phyloP scores from a whole-genome alignment of 306 rosid species.

The Biancaea sappan region DNA sequence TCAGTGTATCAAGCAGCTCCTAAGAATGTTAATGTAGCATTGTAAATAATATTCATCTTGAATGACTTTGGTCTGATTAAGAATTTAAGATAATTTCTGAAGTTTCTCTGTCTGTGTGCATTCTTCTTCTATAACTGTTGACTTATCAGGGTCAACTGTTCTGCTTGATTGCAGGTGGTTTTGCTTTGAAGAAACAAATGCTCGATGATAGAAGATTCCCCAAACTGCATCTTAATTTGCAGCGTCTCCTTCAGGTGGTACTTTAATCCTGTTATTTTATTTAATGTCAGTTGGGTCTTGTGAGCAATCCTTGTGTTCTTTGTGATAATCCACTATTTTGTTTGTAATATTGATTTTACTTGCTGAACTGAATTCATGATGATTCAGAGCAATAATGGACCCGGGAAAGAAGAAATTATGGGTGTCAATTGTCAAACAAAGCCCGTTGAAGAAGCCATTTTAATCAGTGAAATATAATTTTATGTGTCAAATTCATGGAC shows the following conservation, averaged over 20 bases:
- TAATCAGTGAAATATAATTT: neutral
- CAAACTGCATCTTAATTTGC: conserved; percentile 88
- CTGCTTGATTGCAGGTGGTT: conserved; percentile 63
- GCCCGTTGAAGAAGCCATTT: neutral
- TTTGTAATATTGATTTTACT: neutral
- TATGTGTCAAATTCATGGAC: neutral
- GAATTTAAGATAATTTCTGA: neutral
- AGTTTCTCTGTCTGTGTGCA: conserved; percentile 26
- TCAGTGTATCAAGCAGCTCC: neutral
- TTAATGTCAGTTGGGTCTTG: neutral
- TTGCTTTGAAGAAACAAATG: conserved; percentile 90
- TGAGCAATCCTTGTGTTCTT: neutral
- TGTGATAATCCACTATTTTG: neutral
- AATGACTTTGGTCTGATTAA: conserved; percentile 19
- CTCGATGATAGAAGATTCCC: conserved; percentile 98
- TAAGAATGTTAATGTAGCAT: conserved; percentile 4
- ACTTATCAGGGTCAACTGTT: conserved; percentile 26
- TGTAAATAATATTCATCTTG: neutral
- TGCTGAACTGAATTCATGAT: conserved; percentile 1
- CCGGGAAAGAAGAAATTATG: neutral
- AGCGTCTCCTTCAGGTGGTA: conserved; percentile 91
- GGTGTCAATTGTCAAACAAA: too few relatives aligned
- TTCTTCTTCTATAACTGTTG: neutral
- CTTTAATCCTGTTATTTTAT: conserved; percentile 22
- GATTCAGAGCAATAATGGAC: neutral